Conservation (phyloP, 495 filamentous ascomycete genomes). For the Cercophora newfieldiana region DNA sequence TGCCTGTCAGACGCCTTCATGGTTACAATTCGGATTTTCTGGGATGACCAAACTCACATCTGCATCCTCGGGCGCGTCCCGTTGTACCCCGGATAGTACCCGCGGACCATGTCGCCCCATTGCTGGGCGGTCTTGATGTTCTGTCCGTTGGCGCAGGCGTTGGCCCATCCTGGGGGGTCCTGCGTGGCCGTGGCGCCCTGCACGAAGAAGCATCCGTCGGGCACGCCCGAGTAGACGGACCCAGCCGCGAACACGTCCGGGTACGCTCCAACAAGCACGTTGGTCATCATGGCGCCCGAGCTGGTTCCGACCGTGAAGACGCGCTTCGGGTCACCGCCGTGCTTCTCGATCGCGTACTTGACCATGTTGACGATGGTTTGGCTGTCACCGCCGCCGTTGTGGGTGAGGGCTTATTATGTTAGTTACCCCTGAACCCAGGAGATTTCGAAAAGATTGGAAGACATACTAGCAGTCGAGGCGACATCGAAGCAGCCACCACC, state of each 20-base stretch:
- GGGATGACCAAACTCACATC: conserved; percentile 35
- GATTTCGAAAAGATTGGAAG: neutral
- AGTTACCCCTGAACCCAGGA: too few species aligned
- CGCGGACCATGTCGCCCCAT: conserved; percentile 51
- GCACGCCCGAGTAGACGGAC: conserved; percentile 51
- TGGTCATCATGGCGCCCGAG: conserved; percentile 60
- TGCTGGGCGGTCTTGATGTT: conserved; percentile 44
- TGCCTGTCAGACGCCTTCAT: neutral
- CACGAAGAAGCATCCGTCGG: conserved; percentile 51
- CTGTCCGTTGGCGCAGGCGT: conserved; percentile 48
- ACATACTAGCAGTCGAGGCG: conserved; percentile 33
- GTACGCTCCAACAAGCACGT: conserved; percentile 50
- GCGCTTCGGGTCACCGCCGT: conserved; percentile 45
- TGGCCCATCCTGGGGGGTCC: conserved; percentile 51
- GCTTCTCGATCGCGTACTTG: conserved; percentile 45
- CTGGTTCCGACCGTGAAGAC: conserved; percentile 50
- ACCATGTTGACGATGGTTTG: conserved; percentile 56
- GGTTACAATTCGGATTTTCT: neutral
- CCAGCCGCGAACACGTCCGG: conserved; percentile 54
- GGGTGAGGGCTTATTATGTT: conserved; percentile 42
- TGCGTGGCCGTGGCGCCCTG: conserved; percentile 42
- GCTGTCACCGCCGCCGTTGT: conserved; percentile 53
- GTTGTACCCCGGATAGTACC: conserved; percentile 52
- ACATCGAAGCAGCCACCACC: conserved; percentile 53
- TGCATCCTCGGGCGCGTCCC: conserved; percentile 50